Base-by-base conservation (phyloP, 2,329 filamentous ascomycete genomes). In the Fusarium sp. region DNA sequence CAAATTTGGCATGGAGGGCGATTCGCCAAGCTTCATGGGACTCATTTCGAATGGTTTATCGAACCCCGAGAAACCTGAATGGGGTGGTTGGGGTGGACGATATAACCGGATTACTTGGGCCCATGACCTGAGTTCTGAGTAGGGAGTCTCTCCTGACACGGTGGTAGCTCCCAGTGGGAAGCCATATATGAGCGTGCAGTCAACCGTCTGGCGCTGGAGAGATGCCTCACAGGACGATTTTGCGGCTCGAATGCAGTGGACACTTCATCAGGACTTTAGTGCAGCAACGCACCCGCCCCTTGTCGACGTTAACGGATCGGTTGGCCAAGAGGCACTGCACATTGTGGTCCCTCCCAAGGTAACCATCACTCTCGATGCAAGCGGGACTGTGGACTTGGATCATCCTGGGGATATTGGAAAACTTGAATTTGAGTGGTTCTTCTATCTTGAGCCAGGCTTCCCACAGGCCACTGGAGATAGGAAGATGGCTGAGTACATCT, bases 81-180 rank as follows among this genome's bases (percentile, higher is more conserved):
- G 68, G 25, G 69, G 69, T 0, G 68, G 68, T 4, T 72, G 70
- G 68, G 70, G 64, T 1, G 69, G 68, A 16, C 64, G 69, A 3
- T 64, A 68, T 10, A 20, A 16, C 1, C 70, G 68, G 1, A 43
- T 72, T 2, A 72, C 68, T 0, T 64, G 64, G 16, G 35, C 39
- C 5, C 18, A 37, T 1, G 58, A 68, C 1, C 64, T 72, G 5
- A 68, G 68, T 8, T 23, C 45, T 14, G 52, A 72, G 8, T 72
- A 72, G 11, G 64, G 56, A 0, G 64, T 64, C 9, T 72, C 68
- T 0, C 50, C 37, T 0, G 68, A 72, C 35, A 56, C 50, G 9
- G 13, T 72, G 13, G 39, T 56, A 10, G 7, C 8, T 5, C n/a
- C 11, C 39, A 13, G 2, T 27, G 68, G 63, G 0, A 34, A 54